Evolutionary conservation across 2,329 filamentous ascomycete genomes (phyloP).

Genomic region (Penicillium sp.): DNA sequence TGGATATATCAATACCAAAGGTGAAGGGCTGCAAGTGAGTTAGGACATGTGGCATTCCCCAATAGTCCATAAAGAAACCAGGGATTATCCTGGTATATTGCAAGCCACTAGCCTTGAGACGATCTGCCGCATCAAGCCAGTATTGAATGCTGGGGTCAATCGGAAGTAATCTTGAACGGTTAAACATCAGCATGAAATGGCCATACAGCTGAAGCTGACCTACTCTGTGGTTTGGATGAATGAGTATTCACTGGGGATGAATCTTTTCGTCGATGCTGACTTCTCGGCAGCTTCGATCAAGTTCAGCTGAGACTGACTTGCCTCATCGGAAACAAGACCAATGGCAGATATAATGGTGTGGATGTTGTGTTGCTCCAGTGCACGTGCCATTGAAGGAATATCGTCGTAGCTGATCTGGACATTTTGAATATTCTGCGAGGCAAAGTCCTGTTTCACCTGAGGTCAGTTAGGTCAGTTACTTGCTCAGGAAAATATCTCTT

Average conservation of each 20-base stretch:
- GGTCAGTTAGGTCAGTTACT: neutral
- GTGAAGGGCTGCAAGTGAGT: slow-evolving; percentile 41
- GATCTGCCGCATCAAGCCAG: slow-evolving; percentile 27
- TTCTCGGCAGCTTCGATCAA: slow-evolving; percentile 46
- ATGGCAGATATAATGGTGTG: slow-evolving; percentile 48
- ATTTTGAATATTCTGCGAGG: slow-evolving; percentile 11
- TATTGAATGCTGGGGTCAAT: slow-evolving; percentile 32
- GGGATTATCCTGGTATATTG: slow-evolving; percentile 41
- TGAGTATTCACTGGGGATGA: slow-evolving; percentile 47
- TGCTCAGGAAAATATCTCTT: neutral
- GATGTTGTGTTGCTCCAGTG: slow-evolving; percentile 39
- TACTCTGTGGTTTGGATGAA: slow-evolving; percentile 35
- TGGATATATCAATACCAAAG: slow-evolving; percentile 46
- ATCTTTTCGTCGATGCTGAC: slow-evolving; percentile 39
- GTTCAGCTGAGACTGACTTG: slow-evolving; percentile 38
- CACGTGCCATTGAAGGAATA: slow-evolving; percentile 24
- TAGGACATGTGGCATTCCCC: slow-evolving; percentile 37
- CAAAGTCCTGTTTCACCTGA: slow-evolving; percentile 2
- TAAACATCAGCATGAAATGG: neutral
- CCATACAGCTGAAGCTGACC: slow-evolving; percentile 3
- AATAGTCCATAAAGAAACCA: slow-evolving; percentile 51
- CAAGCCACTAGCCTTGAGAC: slow-evolving; percentile 34
- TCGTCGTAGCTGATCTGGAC: slow-evolving; percentile 36
- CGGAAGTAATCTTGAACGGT: slow-evolving; percentile 20
- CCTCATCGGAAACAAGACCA: slow-evolving; percentile 28